Evolutionary conservation across 139 green algal species (phyloP), one percentile per base, ranked within the genome.

Genomic region (Chlorella sp.): DNA sequence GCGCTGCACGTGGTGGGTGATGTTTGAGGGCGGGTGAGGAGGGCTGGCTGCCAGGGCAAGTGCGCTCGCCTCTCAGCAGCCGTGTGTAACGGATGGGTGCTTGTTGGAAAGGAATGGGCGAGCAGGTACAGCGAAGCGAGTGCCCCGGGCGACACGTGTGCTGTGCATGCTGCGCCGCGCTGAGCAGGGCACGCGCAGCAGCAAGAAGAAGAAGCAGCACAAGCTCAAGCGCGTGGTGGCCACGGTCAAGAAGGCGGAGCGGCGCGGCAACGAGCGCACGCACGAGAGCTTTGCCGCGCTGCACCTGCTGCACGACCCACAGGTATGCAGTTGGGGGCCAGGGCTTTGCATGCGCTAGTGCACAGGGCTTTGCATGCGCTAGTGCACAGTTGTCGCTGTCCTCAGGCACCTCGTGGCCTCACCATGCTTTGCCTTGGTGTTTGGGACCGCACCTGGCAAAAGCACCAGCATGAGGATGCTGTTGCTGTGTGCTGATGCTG

Each of bases 271-370:
- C 4, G 72, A 30, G 66, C 67, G 33, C 29, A 61, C 35, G 31
- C 34, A 67, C 23, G 87, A 93, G 75, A 80, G 66, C 71, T 98
- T 99, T 79, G 90, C 94, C 24, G 95, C 95, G n/a, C 77, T 98
- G 68, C 92, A 98, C 81, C 83, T 99, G 60, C 84, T 99, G 64
- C 88, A 98, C 67, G 94, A 99, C 82, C 93, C 95, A n/a, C 92
- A 97, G 78, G 69, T 76, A 2, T 27, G 10, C 10, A 27, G 59
- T 62, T 67, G 27, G 20, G n/a, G 31, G 23, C 34, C 30, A 22
- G 32, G 33, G 33, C 23, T 32, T 42, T 72, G 33, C 6, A 23
- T 60, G 22, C 36, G 30, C 14, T 23, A 26, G n/a, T n/a, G n/a
- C n/a, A n/a, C n/a, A n/a, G n/a, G n/a, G n/a, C n/a, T n/a, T n/a